phyloP scores from a whole-genome alignment of 805 yeast genomes.

The Candida pseudofarinosa region DNA sequence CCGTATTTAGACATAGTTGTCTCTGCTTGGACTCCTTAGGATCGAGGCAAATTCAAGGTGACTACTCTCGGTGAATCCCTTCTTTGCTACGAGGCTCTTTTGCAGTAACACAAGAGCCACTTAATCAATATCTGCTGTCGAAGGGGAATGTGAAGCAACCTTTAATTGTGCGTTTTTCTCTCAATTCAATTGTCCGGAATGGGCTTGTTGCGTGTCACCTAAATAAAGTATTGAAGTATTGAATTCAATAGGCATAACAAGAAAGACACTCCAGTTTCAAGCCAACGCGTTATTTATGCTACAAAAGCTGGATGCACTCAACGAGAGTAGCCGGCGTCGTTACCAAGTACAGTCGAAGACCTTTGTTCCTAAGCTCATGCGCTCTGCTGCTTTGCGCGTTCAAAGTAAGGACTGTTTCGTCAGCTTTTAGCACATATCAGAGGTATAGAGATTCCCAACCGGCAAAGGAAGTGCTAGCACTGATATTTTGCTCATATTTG shows the following conservation, averaged over 20 bases:
- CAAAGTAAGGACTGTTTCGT: conserved; percentile 23
- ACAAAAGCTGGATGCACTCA: conserved; percentile 37
- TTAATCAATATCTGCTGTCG: too few species aligned
- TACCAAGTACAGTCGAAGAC: conserved; percentile 24
- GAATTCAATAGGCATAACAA: conserved; percentile 49
- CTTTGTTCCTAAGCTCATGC: conserved; percentile 23
- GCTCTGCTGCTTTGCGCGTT: conserved; percentile 14
- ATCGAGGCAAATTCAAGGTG: conserved; percentile 29
- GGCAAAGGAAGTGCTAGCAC: conserved; percentile 46
- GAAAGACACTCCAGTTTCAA: conserved; percentile 40
- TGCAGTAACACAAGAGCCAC: too few species aligned
- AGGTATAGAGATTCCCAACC: conserved; percentile 36
- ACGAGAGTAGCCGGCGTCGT: conserved; percentile 16
- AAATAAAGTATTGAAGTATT: conserved; percentile 47
- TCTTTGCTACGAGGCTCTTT: conserved; percentile 46
- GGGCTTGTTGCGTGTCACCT: conserved; percentile 49
- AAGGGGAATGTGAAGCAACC: conserved; percentile 41
- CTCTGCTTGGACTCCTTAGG: conserved; percentile 50
- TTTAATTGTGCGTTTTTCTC: conserved; percentile 29
- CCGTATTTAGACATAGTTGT: conserved; percentile 55
- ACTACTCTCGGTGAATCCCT: conserved; percentile 54
- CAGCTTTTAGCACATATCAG: conserved; percentile 43
- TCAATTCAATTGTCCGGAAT: conserved; percentile 49
- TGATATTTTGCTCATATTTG: conserved; percentile 42
- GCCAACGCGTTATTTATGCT: conserved; percentile 50